phyloP scores from a whole-genome alignment of 495 filamentous ascomycete genomes.

The Terfezia claveryi region DNA sequence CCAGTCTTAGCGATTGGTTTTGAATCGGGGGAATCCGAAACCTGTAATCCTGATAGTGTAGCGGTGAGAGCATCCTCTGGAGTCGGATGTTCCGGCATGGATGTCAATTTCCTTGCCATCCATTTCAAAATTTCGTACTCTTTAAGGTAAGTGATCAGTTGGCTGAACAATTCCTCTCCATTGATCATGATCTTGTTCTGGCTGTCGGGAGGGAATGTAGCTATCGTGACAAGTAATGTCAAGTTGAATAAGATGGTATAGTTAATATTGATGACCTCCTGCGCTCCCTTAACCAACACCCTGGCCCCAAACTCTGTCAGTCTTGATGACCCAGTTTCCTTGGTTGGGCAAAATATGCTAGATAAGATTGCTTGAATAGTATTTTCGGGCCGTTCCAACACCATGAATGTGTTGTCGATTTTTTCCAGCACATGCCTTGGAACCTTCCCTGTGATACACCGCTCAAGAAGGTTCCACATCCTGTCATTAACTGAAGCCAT shows the following conservation, averaged over 20 bases:
- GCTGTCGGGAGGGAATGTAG: conserved; percentile 5
- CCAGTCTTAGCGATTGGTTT: conserved; percentile 4
- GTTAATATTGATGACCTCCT: conserved; percentile 51
- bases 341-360: conserved; percentile 7
- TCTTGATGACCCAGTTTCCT: conserved; percentile 1
- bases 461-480: conserved; percentile 14
- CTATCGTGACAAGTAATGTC: conserved; percentile 56
- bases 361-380: conserved; percentile 10
- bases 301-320: conserved; percentile 52
- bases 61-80: conserved; percentile 12
- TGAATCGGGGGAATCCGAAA: conserved; percentile 11
- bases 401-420: conserved; percentile 11
- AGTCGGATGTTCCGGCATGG: conserved; percentile 12
- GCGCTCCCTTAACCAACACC: conserved; percentile 47
- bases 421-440: conserved; percentile 9
- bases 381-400: conserved; percentile 8
- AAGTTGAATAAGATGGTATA: conserved; percentile 52
- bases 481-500: conserved; percentile 11
- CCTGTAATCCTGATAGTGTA: conserved; percentile 7
- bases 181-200: conserved; percentile 20
- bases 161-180: conserved; percentile 41
- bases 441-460: conserved; percentile 12
- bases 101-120: conserved; percentile 41
- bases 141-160: conserved; percentile 41
- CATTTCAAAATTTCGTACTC: conserved; percentile 61